Evolutionary conservation across 371 early-diverging fungal genomes (phyloP), one percentile per base, ranked within the genome.

Genomic region (Apophysomyces ossiformis): DNA sequence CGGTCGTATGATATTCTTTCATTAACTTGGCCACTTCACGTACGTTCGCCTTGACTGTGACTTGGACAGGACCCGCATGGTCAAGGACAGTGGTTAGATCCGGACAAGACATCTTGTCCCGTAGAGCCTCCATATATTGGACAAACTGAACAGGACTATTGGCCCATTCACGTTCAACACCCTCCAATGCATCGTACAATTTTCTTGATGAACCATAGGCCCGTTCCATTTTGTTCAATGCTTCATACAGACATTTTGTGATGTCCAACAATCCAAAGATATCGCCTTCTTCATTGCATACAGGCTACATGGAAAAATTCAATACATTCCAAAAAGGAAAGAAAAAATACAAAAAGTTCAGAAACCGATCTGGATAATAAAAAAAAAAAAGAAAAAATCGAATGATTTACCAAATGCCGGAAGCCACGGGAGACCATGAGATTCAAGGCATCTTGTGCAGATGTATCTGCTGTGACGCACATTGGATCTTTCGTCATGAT

Each of bases 401-500:
- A 12, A 54, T 44, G 36, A 58, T 69, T 26, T 84, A 85, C 89
- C 84, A 99, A 81, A 73, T 99, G 99, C 65, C 99, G 89, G 87
- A 97, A 98, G 26, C 94, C 92, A 58, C 95, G 88, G 36, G 87
- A 87, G 7, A 96, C 95, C 99, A 99, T 98, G 64, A 94, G 85
- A 71, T 93, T 92, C 39, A 98, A 81, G 15, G 99, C 99, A 69
- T 97, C 97, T 2, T 93, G 93, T 4, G 92, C 93, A 39, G 86
- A 83, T 44, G 91, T 89, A 78, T 92, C 92, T 50, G 87, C 84
- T 26, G 89, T 90, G 58, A 93, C 93, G 70, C 92, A 93, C 81
- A 95, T 90, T 26, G 98, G 97, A 61, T 93, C 86, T 60, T 86
- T 85, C 7, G 99, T 99, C 91, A 96, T 96, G 63, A 97, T 95